Evolutionary conservation across 305 asterid genomes (phyloP).

Genomic region (Andrographis paniculata): DNA sequence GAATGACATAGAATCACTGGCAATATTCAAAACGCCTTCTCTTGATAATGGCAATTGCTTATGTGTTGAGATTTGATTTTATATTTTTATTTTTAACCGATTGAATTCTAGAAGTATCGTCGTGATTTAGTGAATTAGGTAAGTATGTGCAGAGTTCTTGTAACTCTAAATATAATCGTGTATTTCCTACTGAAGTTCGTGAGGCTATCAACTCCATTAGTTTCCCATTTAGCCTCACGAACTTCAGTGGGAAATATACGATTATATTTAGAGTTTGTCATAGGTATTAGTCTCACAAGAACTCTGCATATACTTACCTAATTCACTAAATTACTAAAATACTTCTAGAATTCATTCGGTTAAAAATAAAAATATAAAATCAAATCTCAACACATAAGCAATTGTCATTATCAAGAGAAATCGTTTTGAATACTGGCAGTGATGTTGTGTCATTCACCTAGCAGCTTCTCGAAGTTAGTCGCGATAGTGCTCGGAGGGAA

Average conservation of each 20-base stretch:
- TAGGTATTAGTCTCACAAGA: no score
- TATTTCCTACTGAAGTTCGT: slow-evolving; percentile 48
- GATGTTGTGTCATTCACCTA: slow-evolving; percentile 84
- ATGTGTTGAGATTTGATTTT: slow-evolving; percentile 7
- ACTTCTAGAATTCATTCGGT: no score
- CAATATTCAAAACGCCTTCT: slow-evolving; percentile 74
- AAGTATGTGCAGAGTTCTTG: no score
- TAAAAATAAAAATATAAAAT: slow-evolving; percentile 5
- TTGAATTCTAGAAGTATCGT: no score
- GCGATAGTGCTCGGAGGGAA: slow-evolving; percentile 63
- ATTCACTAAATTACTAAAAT: no score
- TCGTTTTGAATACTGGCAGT: slow-evolving; percentile 78
- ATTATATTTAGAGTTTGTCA: neutral
- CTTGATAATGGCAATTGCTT: slow-evolving; percentile 35
- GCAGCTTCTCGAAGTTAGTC: slow-evolving; percentile 61
- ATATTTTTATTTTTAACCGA: slow-evolving; percentile 1
- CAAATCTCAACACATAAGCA: slow-evolving; percentile 4
- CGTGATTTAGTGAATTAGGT: no score
- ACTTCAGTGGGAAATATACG: slow-evolving; percentile 44
- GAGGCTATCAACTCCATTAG: slow-evolving; percentile 53
- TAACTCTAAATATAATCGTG: neutral
- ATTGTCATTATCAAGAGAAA: slow-evolving; percentile 49
- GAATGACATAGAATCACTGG: slow-evolving; percentile 74
- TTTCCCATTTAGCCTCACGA: slow-evolving; percentile 56
- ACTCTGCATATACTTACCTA: no score